Conservation (phyloP, 2,329 filamentous ascomycete species). For the Gaeumannomyces sp. region DNA sequence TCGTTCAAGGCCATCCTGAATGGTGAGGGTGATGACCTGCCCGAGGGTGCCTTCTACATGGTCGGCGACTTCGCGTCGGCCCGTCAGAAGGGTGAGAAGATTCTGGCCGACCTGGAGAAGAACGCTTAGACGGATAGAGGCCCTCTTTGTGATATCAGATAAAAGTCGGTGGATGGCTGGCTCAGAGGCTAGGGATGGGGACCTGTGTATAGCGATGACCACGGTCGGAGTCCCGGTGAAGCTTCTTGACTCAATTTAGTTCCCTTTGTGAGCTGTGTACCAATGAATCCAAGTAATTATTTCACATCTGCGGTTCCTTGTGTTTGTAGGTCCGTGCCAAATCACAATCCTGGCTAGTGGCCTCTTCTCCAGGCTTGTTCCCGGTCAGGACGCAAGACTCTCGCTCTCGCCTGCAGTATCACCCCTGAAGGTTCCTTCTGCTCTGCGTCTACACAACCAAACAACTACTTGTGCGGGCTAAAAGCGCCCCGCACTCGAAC, state of each 20-base stretch:
- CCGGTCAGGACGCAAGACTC: too few relatives aligned
- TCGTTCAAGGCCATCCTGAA: conserved; percentile 96
- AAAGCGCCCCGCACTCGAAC: too few relatives aligned
- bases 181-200: conserved; percentile 25
- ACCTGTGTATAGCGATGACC: conserved; percentile 54
- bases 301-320: too few relatives aligned
- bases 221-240: conserved; percentile 35
- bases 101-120: conserved; percentile 86
- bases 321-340: too few relatives aligned
- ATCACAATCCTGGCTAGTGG: too few relatives aligned
- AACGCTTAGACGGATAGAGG: conserved; percentile 28
- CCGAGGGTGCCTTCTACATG: conserved; percentile 96
- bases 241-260: conserved; percentile 49
- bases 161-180: conserved; percentile 18
- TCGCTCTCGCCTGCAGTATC: too few relatives aligned
- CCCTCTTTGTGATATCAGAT: conserved; percentile 14
- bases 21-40: conserved; percentile 92
- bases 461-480: too few relatives aligned
- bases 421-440: too few relatives aligned
- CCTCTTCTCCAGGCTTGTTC: too few relatives aligned
- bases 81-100: conserved; percentile 98
- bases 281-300: background rate
- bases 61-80: conserved; percentile 93
- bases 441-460: too few relatives aligned
- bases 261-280: conserved; percentile 51